Percentiles rank a stretch among this genome's conserved stretches.
Evolutionary conservation across 2,329 filamentous ascomycete species (phyloP).

Genomic region (Pseudocercospora macadamiae): DNA sequence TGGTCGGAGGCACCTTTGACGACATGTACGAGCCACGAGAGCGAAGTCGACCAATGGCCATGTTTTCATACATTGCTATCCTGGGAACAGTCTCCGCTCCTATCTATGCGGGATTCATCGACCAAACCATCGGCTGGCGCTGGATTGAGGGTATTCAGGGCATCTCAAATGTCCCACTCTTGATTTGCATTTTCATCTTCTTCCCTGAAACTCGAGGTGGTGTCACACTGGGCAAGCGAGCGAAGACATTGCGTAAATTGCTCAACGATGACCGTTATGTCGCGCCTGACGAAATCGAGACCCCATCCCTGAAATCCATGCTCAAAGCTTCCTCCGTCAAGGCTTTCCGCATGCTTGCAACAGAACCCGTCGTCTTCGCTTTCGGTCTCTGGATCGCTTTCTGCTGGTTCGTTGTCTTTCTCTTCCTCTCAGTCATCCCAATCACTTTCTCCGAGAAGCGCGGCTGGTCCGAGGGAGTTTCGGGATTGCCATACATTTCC

Average conservation of each 20-base stretch:
- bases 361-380: constrained; percentile 54
- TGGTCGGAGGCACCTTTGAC: constrained; percentile 55
- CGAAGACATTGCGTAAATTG: constrained; percentile 50
- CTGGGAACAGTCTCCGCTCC: constrained; percentile 57
- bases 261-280: constrained; percentile 56
- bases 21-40: constrained; percentile 54
- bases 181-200: constrained; percentile 48
- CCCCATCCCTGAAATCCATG: constrained; percentile 51
- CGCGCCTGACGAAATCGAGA: constrained; percentile 56
- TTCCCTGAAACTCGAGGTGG: constrained; percentile 54
- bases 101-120: constrained; percentile 59
- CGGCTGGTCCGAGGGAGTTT: constrained; percentile 55
- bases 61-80: constrained; percentile 55
- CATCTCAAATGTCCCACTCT: constrained; percentile 54
- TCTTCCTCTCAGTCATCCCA: constrained; percentile 56
- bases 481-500: constrained; percentile 56
- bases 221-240: constrained; percentile 54
- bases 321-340: constrained; percentile 56
- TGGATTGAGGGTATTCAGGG: constrained; percentile 60
- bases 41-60: constrained; percentile 52
- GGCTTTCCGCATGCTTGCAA: constrained; percentile 53
- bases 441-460: constrained; percentile 57
- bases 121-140: constrained; percentile 56
- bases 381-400: constrained; percentile 58
- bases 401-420: constrained; percentile 58